These are phyloP conservation scores for Cerrena zonata DNA, from an alignment of 1,284 basidiomycete species.

Conservation along the genomic window DNA sequence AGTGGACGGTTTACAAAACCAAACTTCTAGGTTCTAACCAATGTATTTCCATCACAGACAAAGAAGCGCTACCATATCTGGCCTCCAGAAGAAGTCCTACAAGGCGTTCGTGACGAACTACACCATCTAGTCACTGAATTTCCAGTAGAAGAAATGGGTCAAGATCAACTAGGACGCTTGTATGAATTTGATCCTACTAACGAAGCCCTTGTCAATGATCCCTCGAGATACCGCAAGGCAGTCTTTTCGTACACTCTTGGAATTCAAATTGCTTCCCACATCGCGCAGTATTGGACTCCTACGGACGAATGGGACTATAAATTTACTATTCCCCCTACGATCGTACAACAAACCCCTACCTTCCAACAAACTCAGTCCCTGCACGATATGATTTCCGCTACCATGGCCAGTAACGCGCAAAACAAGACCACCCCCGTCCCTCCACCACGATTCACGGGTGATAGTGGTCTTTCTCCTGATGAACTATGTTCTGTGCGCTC, in stretches of 20 bases:
- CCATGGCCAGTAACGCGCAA: slow-evolving; percentile 17
- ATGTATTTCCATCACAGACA: slow-evolving; percentile 42
- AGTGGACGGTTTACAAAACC: slow-evolving; percentile 56
- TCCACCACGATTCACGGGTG: slow-evolving; percentile 2
- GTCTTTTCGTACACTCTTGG: slow-evolving; percentile 61
- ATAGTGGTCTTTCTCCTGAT: slow-evolving; percentile 3
- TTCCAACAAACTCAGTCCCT: slow-evolving; percentile 15
- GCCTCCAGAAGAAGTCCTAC: slow-evolving; percentile 48
- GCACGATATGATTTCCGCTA: slow-evolving; percentile 19
- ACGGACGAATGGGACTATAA: slow-evolving; percentile 68
- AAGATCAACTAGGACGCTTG: slow-evolving; percentile 32
- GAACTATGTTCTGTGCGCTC: slow-evolving; percentile 3
- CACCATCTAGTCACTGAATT: slow-evolving; percentile 18
- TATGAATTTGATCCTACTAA: slow-evolving; percentile 46
- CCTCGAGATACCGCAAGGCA: slow-evolving; percentile 35
- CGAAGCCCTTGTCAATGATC: slow-evolving; percentile 11
- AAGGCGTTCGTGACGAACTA: slow-evolving; percentile 36
- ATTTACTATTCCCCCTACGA: slow-evolving; percentile 32
- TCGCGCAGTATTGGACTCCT: slow-evolving; percentile 59
- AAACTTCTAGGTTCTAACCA: slow-evolving; percentile 55
- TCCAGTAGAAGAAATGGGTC: slow-evolving; percentile 41
- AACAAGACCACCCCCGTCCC: not conserved
- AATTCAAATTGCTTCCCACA: slow-evolving; percentile 55
- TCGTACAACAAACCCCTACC: slow-evolving; percentile 21
- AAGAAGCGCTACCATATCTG: slow-evolving; percentile 64